Conservation (phyloP, 768 basidiomycete species). For the Cystobasidium ongulense region DNA sequence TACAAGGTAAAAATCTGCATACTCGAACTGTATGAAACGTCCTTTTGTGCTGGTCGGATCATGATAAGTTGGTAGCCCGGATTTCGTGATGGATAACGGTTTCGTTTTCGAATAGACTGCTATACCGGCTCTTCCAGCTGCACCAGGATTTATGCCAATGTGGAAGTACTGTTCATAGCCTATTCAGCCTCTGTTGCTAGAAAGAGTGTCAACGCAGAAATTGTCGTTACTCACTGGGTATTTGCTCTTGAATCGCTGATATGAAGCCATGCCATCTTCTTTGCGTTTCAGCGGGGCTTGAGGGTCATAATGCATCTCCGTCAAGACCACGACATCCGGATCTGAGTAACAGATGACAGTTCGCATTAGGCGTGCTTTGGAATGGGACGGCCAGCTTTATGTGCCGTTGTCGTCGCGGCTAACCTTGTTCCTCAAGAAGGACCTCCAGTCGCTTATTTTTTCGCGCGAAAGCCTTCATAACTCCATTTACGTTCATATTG, state of each 20-base stretch:
- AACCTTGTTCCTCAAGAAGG: conserved; percentile 12
- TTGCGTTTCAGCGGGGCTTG: conserved; percentile 19
- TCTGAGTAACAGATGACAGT: background rate
- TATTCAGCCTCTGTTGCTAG: background rate
- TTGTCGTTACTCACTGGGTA: background rate
- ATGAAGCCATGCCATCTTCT: conserved; percentile 21
- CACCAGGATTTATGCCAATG: conserved; percentile 24
- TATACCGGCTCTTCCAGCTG: conserved; percentile 13
- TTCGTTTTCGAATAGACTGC: background rate
- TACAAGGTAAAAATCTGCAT: conserved; percentile 2
- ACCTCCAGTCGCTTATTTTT: conserved; percentile 7
- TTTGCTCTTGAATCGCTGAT: background rate
- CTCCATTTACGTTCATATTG: conserved; percentile 28
- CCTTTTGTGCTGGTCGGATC: background rate
- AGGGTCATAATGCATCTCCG: conserved; percentile 26
- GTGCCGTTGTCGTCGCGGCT: background rate
- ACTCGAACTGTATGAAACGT: conserved; percentile 20
- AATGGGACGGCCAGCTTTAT: too few species aligned
- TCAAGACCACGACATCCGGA: conserved; percentile 27
- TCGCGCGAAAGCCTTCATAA: conserved; percentile 23
- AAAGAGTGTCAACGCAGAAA: background rate
- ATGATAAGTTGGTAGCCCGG: conserved; percentile 5
- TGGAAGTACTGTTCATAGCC: background rate
- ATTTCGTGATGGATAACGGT: conserved; percentile 6
- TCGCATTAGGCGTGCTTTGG: background rate